A percentile compares a stretch with the other conserved stretches of the same genome.
phyloP scores from a whole-genome alignment of 2,329 filamentous ascomycete species.

The Sordariomycetes sp. region DNA sequence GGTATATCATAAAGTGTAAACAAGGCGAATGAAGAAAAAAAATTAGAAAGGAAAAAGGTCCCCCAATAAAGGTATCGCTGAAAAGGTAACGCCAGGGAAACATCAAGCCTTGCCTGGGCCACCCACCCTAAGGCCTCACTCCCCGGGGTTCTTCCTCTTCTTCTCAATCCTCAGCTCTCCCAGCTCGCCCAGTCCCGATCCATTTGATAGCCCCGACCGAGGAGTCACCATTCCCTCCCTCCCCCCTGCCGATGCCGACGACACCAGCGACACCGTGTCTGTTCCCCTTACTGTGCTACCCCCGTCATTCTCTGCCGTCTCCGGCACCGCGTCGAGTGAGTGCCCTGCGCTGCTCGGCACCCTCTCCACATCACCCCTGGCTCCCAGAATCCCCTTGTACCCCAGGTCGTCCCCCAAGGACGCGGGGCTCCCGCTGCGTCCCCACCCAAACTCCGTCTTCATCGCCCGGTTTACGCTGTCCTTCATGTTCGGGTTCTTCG shows the following conservation, averaged over 20 bases:
- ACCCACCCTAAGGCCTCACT: not conserved
- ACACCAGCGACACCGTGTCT: not conserved
- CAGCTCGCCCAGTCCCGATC: not conserved
- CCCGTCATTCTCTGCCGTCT: slow-evolving; percentile 3
- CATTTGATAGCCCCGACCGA: not conserved
- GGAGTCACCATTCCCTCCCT: not conserved
- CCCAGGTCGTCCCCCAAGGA: not conserved
- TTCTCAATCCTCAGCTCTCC: not conserved
- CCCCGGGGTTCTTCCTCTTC: not conserved
- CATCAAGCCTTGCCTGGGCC: too few relatives aligned
- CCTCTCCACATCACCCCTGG: not conserved
- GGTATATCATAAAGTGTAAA: too few relatives aligned
- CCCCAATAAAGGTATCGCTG: too few relatives aligned
- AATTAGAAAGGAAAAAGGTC: too few relatives aligned
- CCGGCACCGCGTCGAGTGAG: slow-evolving; percentile 6
- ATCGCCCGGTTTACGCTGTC: slow-evolving; percentile 17
- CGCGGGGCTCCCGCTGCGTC: not conserved
- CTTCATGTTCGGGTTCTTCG: slow-evolving; percentile 13
- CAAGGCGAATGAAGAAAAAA: too few relatives aligned
- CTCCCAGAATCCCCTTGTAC: not conserved
- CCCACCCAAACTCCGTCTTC: slow-evolving; percentile 21
- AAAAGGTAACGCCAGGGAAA: too few relatives aligned
- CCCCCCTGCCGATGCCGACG: not conserved
- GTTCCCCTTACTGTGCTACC: not conserved
- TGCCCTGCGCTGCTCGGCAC: slow-evolving; percentile 1